Conservation (phyloP, 768 basidiomycete species). For the Inosperma sp. region DNA sequence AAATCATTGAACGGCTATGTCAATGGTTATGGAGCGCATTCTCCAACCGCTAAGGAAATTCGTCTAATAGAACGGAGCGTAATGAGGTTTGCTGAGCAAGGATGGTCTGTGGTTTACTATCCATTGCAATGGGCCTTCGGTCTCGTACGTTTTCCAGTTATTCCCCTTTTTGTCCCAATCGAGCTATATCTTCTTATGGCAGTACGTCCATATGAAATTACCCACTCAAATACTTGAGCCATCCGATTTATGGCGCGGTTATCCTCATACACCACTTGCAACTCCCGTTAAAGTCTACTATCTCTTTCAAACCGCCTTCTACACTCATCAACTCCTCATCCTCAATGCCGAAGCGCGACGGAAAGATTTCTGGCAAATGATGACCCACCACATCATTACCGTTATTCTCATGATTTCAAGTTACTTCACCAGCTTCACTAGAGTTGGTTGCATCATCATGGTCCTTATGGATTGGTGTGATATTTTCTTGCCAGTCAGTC, state of each 20-base stretch:
- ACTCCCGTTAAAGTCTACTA: slow-evolving; percentile 87
- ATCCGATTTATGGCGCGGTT: slow-evolving; percentile 65
- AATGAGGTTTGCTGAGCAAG: slow-evolving; percentile 91
- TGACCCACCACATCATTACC: slow-evolving; percentile 91
- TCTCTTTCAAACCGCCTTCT: slow-evolving; percentile 80
- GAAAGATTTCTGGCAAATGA: slow-evolving; percentile 95
- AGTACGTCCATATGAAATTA: slow-evolving; percentile 79
- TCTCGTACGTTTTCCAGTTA: slow-evolving; percentile 55
- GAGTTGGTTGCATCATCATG: slow-evolving; percentile 86
- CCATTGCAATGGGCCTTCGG: slow-evolving; percentile 72
- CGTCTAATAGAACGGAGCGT: slow-evolving; percentile 66
- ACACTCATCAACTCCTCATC: slow-evolving; percentile 86
- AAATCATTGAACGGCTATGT: slow-evolving; percentile 23
- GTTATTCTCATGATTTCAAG: slow-evolving; percentile 69
- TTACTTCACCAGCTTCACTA: slow-evolving; percentile 81
- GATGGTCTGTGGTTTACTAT: slow-evolving; percentile 86
- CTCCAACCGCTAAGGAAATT: slow-evolving; percentile 42
- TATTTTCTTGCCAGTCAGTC: slow-evolving; percentile 82
- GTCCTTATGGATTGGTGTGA: slow-evolving; percentile 93
- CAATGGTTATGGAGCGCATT: slow-evolving; percentile 32
- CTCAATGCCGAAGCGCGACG: slow-evolving; percentile 89
- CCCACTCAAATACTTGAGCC: slow-evolving; percentile 65
- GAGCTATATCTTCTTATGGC: slow-evolving; percentile 10
- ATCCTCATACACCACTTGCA: slow-evolving; percentile 81
- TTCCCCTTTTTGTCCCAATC: slow-evolving; percentile 11